Conservation (phyloP, 208 protist genomes). For the Phytomonas francai region DNA sequence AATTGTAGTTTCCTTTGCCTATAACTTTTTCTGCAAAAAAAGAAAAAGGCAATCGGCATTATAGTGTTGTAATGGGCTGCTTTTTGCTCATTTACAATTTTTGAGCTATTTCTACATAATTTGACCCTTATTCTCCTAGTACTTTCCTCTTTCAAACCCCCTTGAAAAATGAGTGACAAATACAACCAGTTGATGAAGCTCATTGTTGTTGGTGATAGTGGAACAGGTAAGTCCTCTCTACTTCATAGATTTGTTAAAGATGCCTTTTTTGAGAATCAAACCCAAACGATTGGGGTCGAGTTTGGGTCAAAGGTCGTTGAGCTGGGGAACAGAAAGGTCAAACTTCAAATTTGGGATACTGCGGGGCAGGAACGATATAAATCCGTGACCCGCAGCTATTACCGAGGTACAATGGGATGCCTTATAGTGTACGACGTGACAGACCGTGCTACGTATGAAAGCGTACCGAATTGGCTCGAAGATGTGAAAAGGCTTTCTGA, state of each 20-base stretch:
- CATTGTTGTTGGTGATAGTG: slow-evolving; percentile 79
- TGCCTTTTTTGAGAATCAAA: slow-evolving; percentile 90
- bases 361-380: slow-evolving; percentile 98
- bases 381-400: slow-evolving; percentile 95
- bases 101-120: slow-evolving; percentile 3
- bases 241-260: slow-evolving; percentile 95
- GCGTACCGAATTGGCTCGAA: slow-evolving; percentile 99
- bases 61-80: not conserved
- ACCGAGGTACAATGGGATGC: slow-evolving; percentile 96
- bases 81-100: slow-evolving; percentile 3
- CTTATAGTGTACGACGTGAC: slow-evolving; percentile 98
- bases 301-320: slow-evolving; percentile 95
- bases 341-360: slow-evolving; percentile 97
- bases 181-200: slow-evolving; percentile 83
- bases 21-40: not conserved
- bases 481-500: slow-evolving; percentile 99
- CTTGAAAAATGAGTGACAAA: slow-evolving; percentile 39
- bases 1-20: not conserved
- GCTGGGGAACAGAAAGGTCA: slow-evolving; percentile 87
- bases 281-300: slow-evolving; percentile 97
- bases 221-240: slow-evolving; percentile 95
- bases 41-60: not conserved
- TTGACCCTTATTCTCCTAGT: not conserved
- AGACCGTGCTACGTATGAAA: slow-evolving; percentile 99
- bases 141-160: slow-evolving; percentile 4